These are phyloP conservation scores for Triangularia setosa DNA, from an alignment of 2,329 filamentous ascomycete genomes.

Conservation along the genomic window DNA sequence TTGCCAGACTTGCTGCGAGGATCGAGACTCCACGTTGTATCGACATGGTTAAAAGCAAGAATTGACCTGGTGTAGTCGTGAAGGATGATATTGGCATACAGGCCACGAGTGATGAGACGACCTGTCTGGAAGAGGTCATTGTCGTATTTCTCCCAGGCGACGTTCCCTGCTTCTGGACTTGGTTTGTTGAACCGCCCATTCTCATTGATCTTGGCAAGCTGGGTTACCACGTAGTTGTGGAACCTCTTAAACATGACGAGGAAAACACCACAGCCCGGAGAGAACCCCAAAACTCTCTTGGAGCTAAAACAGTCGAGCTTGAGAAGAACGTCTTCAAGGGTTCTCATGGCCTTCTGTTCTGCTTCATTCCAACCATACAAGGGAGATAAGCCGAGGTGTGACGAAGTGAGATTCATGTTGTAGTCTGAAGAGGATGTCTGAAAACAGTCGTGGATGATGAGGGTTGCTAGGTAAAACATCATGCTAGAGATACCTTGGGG, in stretches of 20 bases:
- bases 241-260: conserved; percentile 77
- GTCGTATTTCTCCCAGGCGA: conserved; percentile 31
- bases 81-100: conserved; percentile 55
- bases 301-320: conserved; percentile 70
- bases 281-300: conserved; percentile 63
- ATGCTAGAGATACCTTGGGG: conserved; percentile 68
- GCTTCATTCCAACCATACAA: conserved; percentile 64
- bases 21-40: conserved; percentile 59
- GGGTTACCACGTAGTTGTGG: conserved; percentile 66
- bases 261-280: conserved; percentile 66
- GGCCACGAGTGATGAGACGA: conserved; percentile 45
- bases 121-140: conserved; percentile 39
- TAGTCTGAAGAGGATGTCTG: conserved; percentile 13
- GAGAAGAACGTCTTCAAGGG: conserved; percentile 63
- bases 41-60: conserved; percentile 55
- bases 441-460: conserved; percentile 61
- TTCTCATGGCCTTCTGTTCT: conserved; percentile 61
- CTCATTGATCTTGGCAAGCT: conserved; percentile 55
- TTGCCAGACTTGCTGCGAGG: conserved; percentile 50
- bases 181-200: conserved; percentile 49
- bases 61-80: conserved; percentile 60
- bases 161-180: neutral
- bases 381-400: conserved; percentile 66
- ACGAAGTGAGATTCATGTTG: conserved; percentile 46
- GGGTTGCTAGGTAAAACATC: conserved; percentile 67